Conservation (phyloP, 352 stramenopile genomes). For the Globisporangium orthogonon region DNA sequence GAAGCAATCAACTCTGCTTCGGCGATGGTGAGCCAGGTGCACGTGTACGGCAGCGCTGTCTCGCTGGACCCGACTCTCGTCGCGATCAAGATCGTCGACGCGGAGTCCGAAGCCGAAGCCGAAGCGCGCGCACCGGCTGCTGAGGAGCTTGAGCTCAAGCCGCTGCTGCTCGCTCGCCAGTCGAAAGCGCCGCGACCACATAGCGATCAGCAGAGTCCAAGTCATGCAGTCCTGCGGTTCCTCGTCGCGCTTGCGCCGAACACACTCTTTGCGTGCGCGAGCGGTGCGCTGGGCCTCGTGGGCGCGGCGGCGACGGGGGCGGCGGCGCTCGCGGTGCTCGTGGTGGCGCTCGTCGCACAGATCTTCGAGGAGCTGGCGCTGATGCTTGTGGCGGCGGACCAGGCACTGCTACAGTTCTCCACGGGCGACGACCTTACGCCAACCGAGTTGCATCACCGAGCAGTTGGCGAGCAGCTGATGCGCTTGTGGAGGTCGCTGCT, state of each 20-base stretch:
- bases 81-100: conserved; percentile 8
- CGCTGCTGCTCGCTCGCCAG: neutral
- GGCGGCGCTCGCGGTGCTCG: conserved; percentile 20
- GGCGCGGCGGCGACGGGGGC: conserved; percentile 11
- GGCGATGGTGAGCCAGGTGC: neutral
- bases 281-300: conserved; percentile 10
- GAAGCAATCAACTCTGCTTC: no score
- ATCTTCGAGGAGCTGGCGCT: conserved; percentile 4
- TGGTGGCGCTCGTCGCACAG: conserved; percentile 12
- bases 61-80: conserved; percentile 3
- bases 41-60: neutral
- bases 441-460: neutral
- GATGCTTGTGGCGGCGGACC: conserved; percentile 3
- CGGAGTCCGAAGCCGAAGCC: neutral
- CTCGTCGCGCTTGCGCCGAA: conserved; percentile 5
- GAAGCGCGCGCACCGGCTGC: neutral
- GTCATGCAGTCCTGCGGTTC: neutral
- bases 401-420: conserved; percentile 4
- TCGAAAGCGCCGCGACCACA: neutral
- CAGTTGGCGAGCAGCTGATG: neutral
- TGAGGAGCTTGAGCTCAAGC: neutral
- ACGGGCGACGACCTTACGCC: neutral
- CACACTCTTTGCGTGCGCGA: conserved; percentile 7
- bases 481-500: conserved; percentile 1
- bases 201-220: neutral